Evolutionary conservation across 345 rosid genomes (phyloP).

Genomic region (Salix purpurea): DNA sequence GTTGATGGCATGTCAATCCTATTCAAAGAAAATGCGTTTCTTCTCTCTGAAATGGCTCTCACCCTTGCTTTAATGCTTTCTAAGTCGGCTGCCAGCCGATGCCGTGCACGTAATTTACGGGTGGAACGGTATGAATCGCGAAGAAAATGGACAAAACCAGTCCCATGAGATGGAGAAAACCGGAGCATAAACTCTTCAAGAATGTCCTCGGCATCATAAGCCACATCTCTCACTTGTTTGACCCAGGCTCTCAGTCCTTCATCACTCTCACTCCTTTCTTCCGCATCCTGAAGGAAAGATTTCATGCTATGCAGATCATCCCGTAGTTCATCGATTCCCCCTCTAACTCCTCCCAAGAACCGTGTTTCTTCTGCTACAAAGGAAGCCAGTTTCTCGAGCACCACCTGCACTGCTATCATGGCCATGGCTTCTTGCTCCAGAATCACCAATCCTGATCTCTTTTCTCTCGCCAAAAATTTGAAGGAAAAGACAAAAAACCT

Average conservation of each 20-base stretch:
- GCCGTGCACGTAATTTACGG: too few relatives aligned
- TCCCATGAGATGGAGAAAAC: neutral
- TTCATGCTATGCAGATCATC: constrained; percentile 7
- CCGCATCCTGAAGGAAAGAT: constrained; percentile 12
- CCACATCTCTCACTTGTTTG: constrained; percentile 10
- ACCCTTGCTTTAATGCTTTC: too few relatives aligned
- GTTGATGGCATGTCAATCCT: too few relatives aligned
- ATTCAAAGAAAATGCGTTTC: too few relatives aligned
- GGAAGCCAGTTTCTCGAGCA: neutral
- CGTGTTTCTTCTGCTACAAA: neutral
- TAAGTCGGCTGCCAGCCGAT: too few relatives aligned
- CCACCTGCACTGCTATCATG: constrained; percentile 4
- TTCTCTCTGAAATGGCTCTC: too few relatives aligned
- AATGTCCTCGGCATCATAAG: constrained; percentile 5
- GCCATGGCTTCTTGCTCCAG: neutral
- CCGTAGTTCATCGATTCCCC: neutral
- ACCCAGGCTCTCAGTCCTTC: constrained; percentile 3
- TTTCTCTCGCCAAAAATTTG: neutral
- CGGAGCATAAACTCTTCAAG: neutral
- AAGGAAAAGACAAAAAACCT: neutral
- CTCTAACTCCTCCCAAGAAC: constrained; percentile 1
- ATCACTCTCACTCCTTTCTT: constrained; percentile 5
- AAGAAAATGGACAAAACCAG: neutral
- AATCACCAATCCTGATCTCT: neutral
- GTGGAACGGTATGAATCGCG: too few relatives aligned